Evolutionary conservation across 2,329 filamentous ascomycete species (phyloP).

Genomic region (Thielaviopsis punctulata): DNA sequence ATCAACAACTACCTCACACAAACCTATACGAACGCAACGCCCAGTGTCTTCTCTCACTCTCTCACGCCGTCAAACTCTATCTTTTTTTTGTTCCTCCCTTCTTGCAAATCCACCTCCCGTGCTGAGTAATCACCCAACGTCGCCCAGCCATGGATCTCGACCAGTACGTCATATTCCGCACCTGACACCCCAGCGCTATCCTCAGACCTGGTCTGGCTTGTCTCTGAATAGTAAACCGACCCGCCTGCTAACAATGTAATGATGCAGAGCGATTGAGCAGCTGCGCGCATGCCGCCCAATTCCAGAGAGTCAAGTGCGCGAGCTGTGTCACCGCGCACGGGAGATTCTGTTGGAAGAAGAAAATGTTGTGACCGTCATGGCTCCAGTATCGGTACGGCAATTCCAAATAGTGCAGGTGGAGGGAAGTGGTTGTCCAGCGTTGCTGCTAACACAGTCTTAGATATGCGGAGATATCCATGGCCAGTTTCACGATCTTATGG

Average conservation of each 20-base stretch:
- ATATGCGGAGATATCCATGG: constrained; percentile 97
- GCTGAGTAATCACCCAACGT: background rate
- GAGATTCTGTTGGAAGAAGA: constrained; percentile 95
- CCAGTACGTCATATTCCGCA: constrained; percentile 38
- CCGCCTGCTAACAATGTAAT: background rate
- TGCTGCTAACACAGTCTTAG: constrained; percentile 22
- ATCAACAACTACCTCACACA: too few relatives aligned
- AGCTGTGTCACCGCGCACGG: constrained; percentile 91
- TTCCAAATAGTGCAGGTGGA: too few relatives aligned
- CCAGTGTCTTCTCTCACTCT: too few relatives aligned
- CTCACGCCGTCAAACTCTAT: too few relatives aligned
- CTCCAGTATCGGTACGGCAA: constrained; percentile 68
- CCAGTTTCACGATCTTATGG: constrained; percentile 94
- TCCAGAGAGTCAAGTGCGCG: constrained; percentile 84
- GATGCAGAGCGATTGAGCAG: constrained; percentile 71
- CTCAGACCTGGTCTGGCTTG: background rate
- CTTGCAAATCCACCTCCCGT: background rate
- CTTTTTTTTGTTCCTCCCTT: background rate
- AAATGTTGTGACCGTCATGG: constrained; percentile 89
- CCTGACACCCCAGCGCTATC: background rate
- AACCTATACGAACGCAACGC: too few relatives aligned
- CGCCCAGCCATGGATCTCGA: constrained; percentile 81
- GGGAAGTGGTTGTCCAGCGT: background rate
- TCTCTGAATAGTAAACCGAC: too few relatives aligned
- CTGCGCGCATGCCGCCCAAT: constrained; percentile 91